Evolutionary conservation across 2,329 filamentous ascomycete species (phyloP).

Genomic region (Corynespora cassiicola): DNA sequence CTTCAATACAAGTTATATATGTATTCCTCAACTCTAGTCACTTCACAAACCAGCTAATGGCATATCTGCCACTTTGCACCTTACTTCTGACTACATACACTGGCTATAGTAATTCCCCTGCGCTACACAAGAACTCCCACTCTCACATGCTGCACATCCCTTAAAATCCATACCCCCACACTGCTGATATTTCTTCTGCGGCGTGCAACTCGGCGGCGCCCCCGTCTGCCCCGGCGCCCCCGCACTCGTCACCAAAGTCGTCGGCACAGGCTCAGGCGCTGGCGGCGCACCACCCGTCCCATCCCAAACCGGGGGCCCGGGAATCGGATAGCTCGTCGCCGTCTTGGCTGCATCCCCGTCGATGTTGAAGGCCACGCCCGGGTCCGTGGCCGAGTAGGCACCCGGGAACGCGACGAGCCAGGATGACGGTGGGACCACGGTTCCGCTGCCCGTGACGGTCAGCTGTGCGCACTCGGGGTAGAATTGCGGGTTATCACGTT

Average conservation of each 20-base stretch:
- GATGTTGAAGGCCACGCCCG: constrained; percentile 50
- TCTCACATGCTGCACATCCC: constrained; percentile 31
- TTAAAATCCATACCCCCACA: constrained; percentile 28
- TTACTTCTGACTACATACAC: constrained; percentile 23
- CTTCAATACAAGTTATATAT: too few relatives aligned
- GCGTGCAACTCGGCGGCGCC: constrained; percentile 12
- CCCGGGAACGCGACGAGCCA: constrained; percentile 54
- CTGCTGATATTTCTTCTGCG: constrained; percentile 26
- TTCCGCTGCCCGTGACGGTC: constrained; percentile 57
- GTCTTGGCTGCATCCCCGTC: constrained; percentile 29
- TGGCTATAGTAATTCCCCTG: constrained; percentile 36
- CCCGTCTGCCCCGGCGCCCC: constrained; percentile 13
- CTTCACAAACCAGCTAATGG: too few relatives aligned
- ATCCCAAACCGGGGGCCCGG: constrained; percentile 33
- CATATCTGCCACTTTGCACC: too few relatives aligned
- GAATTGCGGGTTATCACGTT: constrained; percentile 59
- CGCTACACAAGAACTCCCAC: constrained; percentile 23
- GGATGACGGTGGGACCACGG: constrained; percentile 46
- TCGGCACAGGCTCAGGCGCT: constrained; percentile 6
- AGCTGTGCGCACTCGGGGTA: constrained; percentile 65
- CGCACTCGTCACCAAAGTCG: constrained; percentile 26
- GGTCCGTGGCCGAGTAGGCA: constrained; percentile 49
- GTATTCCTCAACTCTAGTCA: too few relatives aligned
- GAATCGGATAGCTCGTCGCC: constrained; percentile 34
- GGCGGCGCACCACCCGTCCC: constrained; percentile 20